Evolutionary conservation across 2,329 filamentous ascomycete species (phyloP).

Genomic region (Aspergillus phoenicis): DNA sequence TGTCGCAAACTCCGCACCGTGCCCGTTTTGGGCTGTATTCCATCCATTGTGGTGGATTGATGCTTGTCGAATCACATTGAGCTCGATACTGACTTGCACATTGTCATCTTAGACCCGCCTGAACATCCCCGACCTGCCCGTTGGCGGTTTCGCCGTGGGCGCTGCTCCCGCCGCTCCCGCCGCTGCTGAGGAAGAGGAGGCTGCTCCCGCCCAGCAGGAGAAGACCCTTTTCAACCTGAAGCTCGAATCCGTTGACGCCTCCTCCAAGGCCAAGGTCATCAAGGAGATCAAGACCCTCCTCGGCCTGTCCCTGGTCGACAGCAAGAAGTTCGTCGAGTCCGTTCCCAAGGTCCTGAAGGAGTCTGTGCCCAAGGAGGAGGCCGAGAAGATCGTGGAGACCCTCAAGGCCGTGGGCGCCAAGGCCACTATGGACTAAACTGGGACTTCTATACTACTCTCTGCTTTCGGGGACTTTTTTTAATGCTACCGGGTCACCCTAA

Average conservation of each 20-base stretch:
- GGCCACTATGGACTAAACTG: slow-evolving; percentile 80
- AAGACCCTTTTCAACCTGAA: slow-evolving; percentile 98
- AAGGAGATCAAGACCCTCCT: slow-evolving; percentile 99
- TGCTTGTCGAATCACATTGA: background rate
- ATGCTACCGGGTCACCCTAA: slow-evolving; percentile 13
- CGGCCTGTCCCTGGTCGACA: slow-evolving; percentile 93
- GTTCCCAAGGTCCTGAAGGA: slow-evolving; percentile 99
- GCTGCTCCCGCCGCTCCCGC: slow-evolving; percentile 64
- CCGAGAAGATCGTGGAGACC: slow-evolving; percentile 94
- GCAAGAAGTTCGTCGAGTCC: slow-evolving; percentile 99
- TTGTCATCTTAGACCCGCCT: slow-evolving; percentile 69
- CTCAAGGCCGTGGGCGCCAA: slow-evolving; percentile 92
- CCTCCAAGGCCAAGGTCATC: slow-evolving; percentile 96
- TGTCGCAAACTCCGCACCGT: slow-evolving; percentile 3
- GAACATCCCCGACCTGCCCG: slow-evolving; percentile 96
- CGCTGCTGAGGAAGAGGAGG: slow-evolving; percentile 74
- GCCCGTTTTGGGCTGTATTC: background rate
- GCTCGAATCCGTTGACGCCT: slow-evolving; percentile 84
- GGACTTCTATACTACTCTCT: slow-evolving; percentile 8
- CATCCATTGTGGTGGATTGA: background rate
- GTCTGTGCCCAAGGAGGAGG: slow-evolving; percentile 96
- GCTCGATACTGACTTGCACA: background rate
- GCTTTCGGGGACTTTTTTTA: slow-evolving; percentile 13
- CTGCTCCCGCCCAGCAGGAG: slow-evolving; percentile 82
- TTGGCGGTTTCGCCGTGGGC: slow-evolving; percentile 83